Base-by-base conservation (phyloP, 192 early-diverging fungal genomes). In the Entomortierella parvispora region DNA sequence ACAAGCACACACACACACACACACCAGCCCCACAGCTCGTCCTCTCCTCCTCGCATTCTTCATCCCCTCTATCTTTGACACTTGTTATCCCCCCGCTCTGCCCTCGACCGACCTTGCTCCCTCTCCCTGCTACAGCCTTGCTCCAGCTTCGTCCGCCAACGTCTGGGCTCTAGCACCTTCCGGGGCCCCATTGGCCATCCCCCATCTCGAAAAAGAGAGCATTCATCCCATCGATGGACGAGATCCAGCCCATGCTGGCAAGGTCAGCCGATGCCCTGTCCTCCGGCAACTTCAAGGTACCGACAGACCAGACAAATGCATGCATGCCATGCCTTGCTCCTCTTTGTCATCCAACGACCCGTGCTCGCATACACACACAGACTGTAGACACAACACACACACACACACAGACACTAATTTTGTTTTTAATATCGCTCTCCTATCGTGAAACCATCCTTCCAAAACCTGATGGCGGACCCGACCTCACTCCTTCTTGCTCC, bases 211-310 rank as follows among this genome's bases (percentile, higher is more conserved):
- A 29, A 62, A 3, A 58, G 3, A 58, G 44, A n/a, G n/a, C n/a
- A n/a, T n/a, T n/a, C n/a, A n/a, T n/a, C n/a, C 33, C 49, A 43
- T 29, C 62, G 23, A 82, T 80, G 77, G 81, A 82, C 17, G 70
- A 82, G 61, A 82, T 71, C 71, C 76, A 80, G 54, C 17, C 43
- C 55, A 64, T 79, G 71, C 40, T 79, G 61, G 69, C 70, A 28
- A 59, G 53, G 67, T 82, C 84, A 11, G 67, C 81, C 50, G 68
- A 71, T 52, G 62, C 79, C 31, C 53, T 85, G 18, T 69, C 82
- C 26, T 37, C 67, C 23, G 82, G 82, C 53, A 79, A 83, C 49
- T 66, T 80, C 47, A 85, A 85, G 80, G 84, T 85, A 79, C 46
- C 33, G 1, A 37, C 22, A 20, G 25, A 40, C 45, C 53, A 59